Conservation (phyloP, 495 filamentous ascomycete species). For the Evernia prunastri region DNA sequence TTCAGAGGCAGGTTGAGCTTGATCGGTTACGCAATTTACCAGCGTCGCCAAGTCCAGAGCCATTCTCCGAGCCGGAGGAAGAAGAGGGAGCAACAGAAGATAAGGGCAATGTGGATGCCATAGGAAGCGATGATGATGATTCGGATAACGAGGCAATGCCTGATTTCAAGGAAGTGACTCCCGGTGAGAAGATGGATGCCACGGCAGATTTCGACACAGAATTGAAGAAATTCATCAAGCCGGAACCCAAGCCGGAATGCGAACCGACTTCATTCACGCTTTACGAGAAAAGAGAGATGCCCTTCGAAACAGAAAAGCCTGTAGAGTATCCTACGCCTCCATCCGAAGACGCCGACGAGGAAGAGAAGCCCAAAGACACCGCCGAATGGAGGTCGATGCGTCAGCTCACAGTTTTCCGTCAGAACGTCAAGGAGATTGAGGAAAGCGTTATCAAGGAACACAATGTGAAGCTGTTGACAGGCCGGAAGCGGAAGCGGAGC, state of each 20-base stretch:
- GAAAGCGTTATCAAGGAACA: slow-evolving; percentile 21
- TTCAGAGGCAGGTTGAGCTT: slow-evolving; percentile 13
- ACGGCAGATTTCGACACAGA: slow-evolving; percentile 7
- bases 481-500: slow-evolving; percentile 9
- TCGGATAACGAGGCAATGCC: slow-evolving; percentile 12
- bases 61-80: neutral
- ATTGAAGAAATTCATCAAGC: slow-evolving; percentile 5
- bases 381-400: slow-evolving; percentile 23
- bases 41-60: neutral
- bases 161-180: slow-evolving; percentile 14
- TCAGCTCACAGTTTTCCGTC: slow-evolving; percentile 23
- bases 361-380: neutral
- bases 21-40: slow-evolving; percentile 11
- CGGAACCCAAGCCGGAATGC: neutral
- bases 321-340: neutral
- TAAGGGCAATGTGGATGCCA: neutral
- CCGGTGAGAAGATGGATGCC: slow-evolving; percentile 16
- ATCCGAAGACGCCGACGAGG: neutral
- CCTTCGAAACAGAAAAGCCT: neutral
- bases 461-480: slow-evolving; percentile 16
- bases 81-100: neutral
- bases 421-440: slow-evolving; percentile 23
- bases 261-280: neutral
- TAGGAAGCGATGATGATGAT: neutral
- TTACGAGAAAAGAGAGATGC: neutral